Evolutionary conservation across 1,139 yeast species (phyloP).

Genomic region (Nematodospora anomalae): DNA sequence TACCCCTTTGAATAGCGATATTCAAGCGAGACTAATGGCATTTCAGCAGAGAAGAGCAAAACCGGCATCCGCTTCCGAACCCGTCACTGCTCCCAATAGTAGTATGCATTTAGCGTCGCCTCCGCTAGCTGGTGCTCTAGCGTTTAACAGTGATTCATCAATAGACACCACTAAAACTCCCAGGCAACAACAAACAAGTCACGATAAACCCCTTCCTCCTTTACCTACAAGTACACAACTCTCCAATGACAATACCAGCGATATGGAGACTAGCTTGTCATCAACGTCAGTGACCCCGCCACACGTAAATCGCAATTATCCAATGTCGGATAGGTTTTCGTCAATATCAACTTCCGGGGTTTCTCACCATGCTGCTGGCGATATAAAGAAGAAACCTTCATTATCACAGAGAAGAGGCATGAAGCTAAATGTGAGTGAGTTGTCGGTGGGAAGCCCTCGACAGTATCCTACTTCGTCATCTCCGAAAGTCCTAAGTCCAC

Average conservation of each 20-base stretch:
- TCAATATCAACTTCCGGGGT: not conserved
- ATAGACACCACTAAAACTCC: slow-evolving; percentile 3
- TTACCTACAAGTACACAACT: not conserved
- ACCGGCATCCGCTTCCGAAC: slow-evolving; percentile 12
- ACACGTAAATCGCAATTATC: not conserved
- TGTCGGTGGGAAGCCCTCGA: slow-evolving; percentile 17
- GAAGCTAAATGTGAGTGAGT: slow-evolving; percentile 44
- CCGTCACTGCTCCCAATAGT: slow-evolving; percentile 9
- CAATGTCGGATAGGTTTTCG: not conserved
- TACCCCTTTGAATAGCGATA: slow-evolving; percentile 54
- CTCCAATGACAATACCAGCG: not conserved
- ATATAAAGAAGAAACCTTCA: slow-evolving; percentile 42
- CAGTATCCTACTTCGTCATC: slow-evolving; percentile 7
- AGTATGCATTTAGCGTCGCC: slow-evolving; percentile 34
- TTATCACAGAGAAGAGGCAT: slow-evolving; percentile 61
- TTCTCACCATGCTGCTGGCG: slow-evolving; percentile 11
- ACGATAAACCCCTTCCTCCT: not conserved
- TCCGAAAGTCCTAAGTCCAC: slow-evolving; percentile 17
- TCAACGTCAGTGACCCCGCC: slow-evolving; percentile 1
- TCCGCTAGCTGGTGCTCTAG: slow-evolving; percentile 16
- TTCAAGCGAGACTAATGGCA: slow-evolving; percentile 74
- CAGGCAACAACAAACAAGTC: not conserved
- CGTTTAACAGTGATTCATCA: slow-evolving; percentile 7
- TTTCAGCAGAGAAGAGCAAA: slow-evolving; percentile 66
- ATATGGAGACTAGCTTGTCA: not conserved